Evolutionary conservation across 352 stramenopile genomes (phyloP).

Genomic region (Pythium apleroticum): DNA sequence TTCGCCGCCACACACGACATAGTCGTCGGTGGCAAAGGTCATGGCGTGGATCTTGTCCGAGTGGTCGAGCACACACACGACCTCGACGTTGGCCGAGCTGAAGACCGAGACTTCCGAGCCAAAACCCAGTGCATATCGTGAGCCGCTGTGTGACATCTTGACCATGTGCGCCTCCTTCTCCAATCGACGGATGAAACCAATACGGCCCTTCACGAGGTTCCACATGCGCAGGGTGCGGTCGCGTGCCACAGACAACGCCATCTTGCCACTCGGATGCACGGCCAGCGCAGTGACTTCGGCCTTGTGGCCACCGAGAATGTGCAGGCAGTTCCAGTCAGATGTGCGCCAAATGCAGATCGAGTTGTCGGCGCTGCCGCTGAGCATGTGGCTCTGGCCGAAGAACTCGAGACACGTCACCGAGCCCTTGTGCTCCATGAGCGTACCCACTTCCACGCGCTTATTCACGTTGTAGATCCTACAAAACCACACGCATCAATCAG

Average conservation of each 20-base stretch:
- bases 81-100: slow-evolving; percentile 77
- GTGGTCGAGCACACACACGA: slow-evolving; percentile 67
- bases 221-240: slow-evolving; percentile 89
- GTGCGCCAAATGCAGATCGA: slow-evolving; percentile 90
- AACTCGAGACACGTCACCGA: slow-evolving; percentile 87
- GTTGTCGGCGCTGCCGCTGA: slow-evolving; percentile 86
- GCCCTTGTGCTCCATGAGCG: slow-evolving; percentile 84
- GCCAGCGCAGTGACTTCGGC: slow-evolving; percentile 82
- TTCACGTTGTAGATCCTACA: slow-evolving; percentile 87
- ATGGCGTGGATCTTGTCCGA: slow-evolving; percentile 74
- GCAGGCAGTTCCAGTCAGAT: slow-evolving; percentile 88
- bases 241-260: slow-evolving; percentile 82
- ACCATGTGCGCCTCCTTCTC: slow-evolving; percentile 80
- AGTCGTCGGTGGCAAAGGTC: slow-evolving; percentile 72
- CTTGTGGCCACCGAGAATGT: slow-evolving; percentile 89
- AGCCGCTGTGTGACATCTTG: slow-evolving; percentile 73
- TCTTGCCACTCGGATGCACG: slow-evolving; percentile 86
- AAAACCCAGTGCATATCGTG: slow-evolving; percentile 70
- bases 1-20: slow-evolving; percentile 73
- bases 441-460: slow-evolving; percentile 85
- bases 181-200: slow-evolving; percentile 84
- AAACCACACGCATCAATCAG: slow-evolving; percentile 16
- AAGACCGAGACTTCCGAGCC: slow-evolving; percentile 78
- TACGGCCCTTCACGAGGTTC: slow-evolving; percentile 89
- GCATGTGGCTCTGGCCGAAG: slow-evolving; percentile 83